Base-by-base conservation (phyloP, 169 alveolate genomes). In the Plasmodium knowlesi region DNA sequence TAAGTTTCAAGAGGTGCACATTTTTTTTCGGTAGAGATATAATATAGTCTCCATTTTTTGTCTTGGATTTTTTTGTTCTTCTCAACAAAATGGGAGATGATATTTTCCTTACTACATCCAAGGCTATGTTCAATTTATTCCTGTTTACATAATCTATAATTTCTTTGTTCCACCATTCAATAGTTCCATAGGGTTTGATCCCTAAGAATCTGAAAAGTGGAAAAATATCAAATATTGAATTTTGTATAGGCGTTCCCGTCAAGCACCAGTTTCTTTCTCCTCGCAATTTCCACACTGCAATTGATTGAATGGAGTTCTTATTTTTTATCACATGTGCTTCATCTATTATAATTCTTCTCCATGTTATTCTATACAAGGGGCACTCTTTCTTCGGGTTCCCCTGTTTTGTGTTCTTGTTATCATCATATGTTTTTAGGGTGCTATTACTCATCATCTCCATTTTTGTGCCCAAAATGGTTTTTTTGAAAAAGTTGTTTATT, bases 221-320 rank as follows among this genome's bases (percentile, higher is more conserved):
- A 93, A 97, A 98, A 43, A 98, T 95, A 84, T 98, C 99, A 79
- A 95, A 96, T 14, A 98, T 76, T 53, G 97, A 96, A 95, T 98
- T 98, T 86, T 98, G 97, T 50, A 98, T 94, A 9, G 99, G 99
- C 19, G 99, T 98, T 50, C 99, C 99, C 25, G 99, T 98, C 94
- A 98, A 93, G 88, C 97, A 94, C 98, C 98, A 97, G 92, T 97
- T 97, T 96, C 97, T 94, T 71, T 94, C 96, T 5, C 98, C 98
- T 79, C 97, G 89, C 54, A 98, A 93, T 72, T 97, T 96, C 94
- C 97, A 97, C 5, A 95, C 96, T 3, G 98, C 98, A 70, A 95
- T 92, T 28, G 98, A 94, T 73, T 94, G 95, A 78, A 95, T 92
- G 10, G 98, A 96, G 73, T 93, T 94, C 73, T 97, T 96, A 81